phyloP scores from a whole-genome alignment of 2,329 filamentous ascomycete species.

The Cladorrhinum sp. region DNA sequence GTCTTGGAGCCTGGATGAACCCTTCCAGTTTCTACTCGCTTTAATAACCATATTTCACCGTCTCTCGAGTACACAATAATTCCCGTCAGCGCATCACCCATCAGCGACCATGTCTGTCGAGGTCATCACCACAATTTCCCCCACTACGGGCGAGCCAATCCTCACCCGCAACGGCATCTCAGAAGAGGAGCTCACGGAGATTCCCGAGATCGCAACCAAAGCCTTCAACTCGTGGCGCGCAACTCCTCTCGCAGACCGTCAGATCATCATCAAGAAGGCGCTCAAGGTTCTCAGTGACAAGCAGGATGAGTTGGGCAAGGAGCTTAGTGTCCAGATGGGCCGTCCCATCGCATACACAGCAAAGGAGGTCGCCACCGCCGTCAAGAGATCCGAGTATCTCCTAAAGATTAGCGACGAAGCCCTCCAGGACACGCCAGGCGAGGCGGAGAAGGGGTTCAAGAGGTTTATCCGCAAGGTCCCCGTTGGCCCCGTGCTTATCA shows the following conservation, averaged over 20 bases:
- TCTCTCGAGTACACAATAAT: background rate
- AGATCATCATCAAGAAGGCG: slow-evolving; percentile 78
- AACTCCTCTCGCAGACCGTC: slow-evolving; percentile 70
- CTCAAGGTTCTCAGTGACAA: slow-evolving; percentile 66
- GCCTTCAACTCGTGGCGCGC: slow-evolving; percentile 76
- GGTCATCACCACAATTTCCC: slow-evolving; percentile 77
- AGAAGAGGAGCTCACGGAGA: slow-evolving; percentile 62
- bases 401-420: slow-evolving; percentile 78
- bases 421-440: slow-evolving; percentile 76
- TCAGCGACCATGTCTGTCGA: slow-evolving; percentile 57
- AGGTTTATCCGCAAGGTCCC: slow-evolving; percentile 86
- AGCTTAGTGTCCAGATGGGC: slow-evolving; percentile 94
- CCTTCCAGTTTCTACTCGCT: background rate
- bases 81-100: background rate
- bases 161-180: slow-evolving; percentile 75
- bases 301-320: slow-evolving; percentile 76
- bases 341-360: slow-evolving; percentile 83
- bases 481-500: slow-evolving; percentile 79
- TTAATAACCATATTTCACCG: background rate
- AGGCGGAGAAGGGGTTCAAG: slow-evolving; percentile 83
- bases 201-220: slow-evolving; percentile 69
- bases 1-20: slow-evolving; percentile 6
- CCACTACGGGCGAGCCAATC: slow-evolving; percentile 81
- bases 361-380: slow-evolving; percentile 79
- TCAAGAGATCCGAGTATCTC: slow-evolving; percentile 81